Evolutionary conservation across 169 alveolate genomes (phyloP), one percentile per base, ranked within the genome.

Genomic region (Plasmodium malariae): DNA sequence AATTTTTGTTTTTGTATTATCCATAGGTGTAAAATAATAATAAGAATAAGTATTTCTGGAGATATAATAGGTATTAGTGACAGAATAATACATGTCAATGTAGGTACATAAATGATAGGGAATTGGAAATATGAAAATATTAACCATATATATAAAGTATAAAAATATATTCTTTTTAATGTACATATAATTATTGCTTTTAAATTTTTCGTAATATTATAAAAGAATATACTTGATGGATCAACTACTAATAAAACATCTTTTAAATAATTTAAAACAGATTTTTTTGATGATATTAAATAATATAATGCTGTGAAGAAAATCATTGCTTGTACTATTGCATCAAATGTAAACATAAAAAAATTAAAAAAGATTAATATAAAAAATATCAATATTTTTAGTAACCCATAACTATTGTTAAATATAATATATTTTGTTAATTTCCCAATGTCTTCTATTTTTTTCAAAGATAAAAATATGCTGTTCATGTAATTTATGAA

Each of bases 101-200:
- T 92, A 14, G 95, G 95, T 21, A 92, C 95, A 62, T 80, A 92
- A 26, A 92, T 92, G 11, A 92, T 89, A n/a, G 95, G 95, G 51
- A 92, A 83, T 34, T 88, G 88, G 26, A 88, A 74, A 87, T 74
- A 71, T 37, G 87, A 88, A 76, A 87, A 92, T 14, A 85, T 71
- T 69, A 73, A 32, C 95, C 95, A 92, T 67, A 92, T 92, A 69
- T 83, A 92, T 32, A 92, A 34, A 30, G 93, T 88, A 88, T 62
- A 90, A 60, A 70, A 70, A 59, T 85, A 71, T 43, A 88, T 49
- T 30, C 91, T 86, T 76, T 92, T 92, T 74, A 88, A 78, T 24
- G 95, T 88, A 67, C 92, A 87, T 74, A 36, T 57, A 45, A 92
- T 88, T 19, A 92, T 88, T 11, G 93, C 93, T 45, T 89, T 88